A percentile compares a stretch with the other conserved stretches of the same genome.
Evolutionary conservation across 2,329 filamentous ascomycete species (phyloP).

Genomic region (Penicillium sp.): DNA sequence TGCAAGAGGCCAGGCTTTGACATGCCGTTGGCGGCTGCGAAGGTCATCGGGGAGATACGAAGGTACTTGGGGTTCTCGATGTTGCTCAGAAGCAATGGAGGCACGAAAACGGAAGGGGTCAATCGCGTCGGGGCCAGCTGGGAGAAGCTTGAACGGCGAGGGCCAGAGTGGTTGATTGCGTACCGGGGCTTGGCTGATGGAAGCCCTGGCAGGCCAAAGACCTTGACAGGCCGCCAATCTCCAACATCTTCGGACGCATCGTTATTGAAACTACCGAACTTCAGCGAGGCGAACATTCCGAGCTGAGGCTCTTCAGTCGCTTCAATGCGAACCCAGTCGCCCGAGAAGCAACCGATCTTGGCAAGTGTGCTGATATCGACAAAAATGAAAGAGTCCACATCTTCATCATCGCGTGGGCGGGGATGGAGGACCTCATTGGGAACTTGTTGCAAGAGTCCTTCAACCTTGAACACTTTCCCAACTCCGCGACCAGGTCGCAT

Average conservation of each 20-base stretch:
- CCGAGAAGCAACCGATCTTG: conserved; percentile 94
- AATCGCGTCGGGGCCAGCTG: conserved; percentile 52
- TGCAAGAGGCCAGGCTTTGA: conserved; percentile 64
- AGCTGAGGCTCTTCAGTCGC: conserved; percentile 70
- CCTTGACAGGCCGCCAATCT: conserved; percentile 83
- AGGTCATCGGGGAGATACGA: conserved; percentile 69
- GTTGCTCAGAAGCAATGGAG: conserved; percentile 86
- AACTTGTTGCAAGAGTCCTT: conserved; percentile 75
- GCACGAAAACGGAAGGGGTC: conserved; percentile 74
- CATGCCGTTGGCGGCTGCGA: conserved; percentile 47
- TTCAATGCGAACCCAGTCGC: conserved; percentile 93
- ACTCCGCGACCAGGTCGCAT: conserved; percentile 73
- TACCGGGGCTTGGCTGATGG: conserved; percentile 62
- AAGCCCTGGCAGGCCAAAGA: conserved; percentile 81
- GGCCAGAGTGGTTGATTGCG: conserved; percentile 57
- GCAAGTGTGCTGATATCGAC: conserved; percentile 86
- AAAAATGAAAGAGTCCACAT: conserved; percentile 84
- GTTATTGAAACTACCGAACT: conserved; percentile 59
- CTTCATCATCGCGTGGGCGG: conserved; percentile 81
- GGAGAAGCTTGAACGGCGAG: conserved; percentile 62
- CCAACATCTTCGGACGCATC: conserved; percentile 62
- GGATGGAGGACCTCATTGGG: conserved; percentile 82
- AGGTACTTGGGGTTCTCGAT: conserved; percentile 79
- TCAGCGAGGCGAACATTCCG: conserved; percentile 66
- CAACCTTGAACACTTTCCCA: conserved; percentile 82